phyloP scores from a whole-genome alignment of 1,284 basidiomycete genomes.

The Grifola frondosa region DNA sequence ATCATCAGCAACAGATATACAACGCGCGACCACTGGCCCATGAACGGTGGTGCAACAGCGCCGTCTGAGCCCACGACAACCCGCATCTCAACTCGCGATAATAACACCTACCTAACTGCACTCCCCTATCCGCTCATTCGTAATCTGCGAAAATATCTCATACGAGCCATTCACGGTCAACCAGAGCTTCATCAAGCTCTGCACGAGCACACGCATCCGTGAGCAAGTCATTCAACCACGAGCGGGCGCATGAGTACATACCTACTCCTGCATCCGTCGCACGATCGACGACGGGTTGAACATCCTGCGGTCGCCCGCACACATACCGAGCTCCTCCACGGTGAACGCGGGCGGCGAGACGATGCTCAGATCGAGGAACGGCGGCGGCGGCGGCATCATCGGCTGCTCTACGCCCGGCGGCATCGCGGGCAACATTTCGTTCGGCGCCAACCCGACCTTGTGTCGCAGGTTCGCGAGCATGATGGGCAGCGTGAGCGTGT shows the following conservation, averaged over 20 bases:
- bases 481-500: slow-evolving; percentile 84
- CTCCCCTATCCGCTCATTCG: slow-evolving; percentile 73
- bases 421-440: slow-evolving; percentile 43
- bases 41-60: too few relatives aligned
- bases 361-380: slow-evolving; percentile 53
- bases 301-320: slow-evolving; percentile 71
- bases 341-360: slow-evolving; percentile 67
- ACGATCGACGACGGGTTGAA: slow-evolving; percentile 80
- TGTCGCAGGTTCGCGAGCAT: slow-evolving; percentile 89
- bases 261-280: slow-evolving; percentile 80
- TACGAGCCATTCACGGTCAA: slow-evolving; percentile 88
- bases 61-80: too few relatives aligned
- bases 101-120: too few relatives aligned
- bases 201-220: too few relatives aligned
- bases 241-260: slow-evolving; percentile 25
- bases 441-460: slow-evolving; percentile 72
- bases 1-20: too few relatives aligned
- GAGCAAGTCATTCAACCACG: slow-evolving; percentile 10
- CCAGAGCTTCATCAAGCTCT: slow-evolving; percentile 86
- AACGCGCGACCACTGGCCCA: too few relatives aligned
- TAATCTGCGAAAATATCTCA: slow-evolving; percentile 79
- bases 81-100: too few relatives aligned
- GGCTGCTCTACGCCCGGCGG: too few relatives aligned
- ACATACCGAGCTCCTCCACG: slow-evolving; percentile 77
- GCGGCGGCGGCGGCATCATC: slow-evolving; percentile 34